Percentiles rank a stretch among this genome's conserved stretches.
Evolutionary conservation across 176 grass and related monocot species (phyloP).

Genomic region (Rhynchospora breviuscula): DNA sequence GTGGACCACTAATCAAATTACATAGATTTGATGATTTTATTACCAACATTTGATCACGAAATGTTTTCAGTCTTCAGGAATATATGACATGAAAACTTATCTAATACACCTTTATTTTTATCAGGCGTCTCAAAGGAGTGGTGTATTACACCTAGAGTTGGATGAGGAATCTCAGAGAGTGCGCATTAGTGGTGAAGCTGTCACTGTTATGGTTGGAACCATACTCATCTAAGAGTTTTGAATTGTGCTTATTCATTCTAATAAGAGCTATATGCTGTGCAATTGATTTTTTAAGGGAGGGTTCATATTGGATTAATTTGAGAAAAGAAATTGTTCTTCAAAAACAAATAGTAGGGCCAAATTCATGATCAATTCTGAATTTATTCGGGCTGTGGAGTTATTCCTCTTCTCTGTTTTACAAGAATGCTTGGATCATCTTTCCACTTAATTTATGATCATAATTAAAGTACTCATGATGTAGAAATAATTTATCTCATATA

Average conservation of each 20-base stretch:
- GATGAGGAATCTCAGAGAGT: not conserved
- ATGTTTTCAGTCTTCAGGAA: not conserved
- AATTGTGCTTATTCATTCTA: not conserved
- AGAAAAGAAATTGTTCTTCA: not conserved
- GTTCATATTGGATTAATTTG: not conserved
- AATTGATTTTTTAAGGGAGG: not conserved
- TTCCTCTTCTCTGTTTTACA: not conserved
- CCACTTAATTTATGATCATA: not conserved
- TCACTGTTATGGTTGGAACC: constrained; percentile 1
- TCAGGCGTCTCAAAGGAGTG: constrained; percentile 2
- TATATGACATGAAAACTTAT: not conserved
- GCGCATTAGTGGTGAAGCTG: not conserved
- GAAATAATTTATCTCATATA: too few relatives aligned
- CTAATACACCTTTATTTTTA: not conserved
- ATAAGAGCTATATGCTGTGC: not conserved
- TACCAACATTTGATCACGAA: not conserved
- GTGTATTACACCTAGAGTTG: not conserved
- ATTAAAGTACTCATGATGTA: not conserved
- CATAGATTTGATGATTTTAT: not conserved
- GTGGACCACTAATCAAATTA: not conserved
- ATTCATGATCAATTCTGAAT: not conserved
- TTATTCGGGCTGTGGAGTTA: not conserved
- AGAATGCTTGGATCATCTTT: not conserved
- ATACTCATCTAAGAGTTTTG: not conserved
- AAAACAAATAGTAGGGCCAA: not conserved